phyloP scores from a whole-genome alignment of 352 stramenopile genomes.

The Halophytophthora polymorphica region DNA sequence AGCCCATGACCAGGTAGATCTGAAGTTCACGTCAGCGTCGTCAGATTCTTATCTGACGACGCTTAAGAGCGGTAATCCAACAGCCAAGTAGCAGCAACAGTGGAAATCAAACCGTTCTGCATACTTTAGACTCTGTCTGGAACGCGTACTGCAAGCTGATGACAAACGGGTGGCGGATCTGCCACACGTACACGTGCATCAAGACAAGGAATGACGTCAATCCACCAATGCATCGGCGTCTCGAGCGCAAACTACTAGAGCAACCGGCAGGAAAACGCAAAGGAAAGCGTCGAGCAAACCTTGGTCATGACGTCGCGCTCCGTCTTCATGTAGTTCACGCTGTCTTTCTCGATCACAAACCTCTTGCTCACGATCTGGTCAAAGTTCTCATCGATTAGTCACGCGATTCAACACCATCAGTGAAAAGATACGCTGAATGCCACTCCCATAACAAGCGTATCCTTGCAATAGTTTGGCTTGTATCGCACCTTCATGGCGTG shows the following conservation, averaged over 20 bases:
- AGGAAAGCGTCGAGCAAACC: slow-evolving; percentile 16
- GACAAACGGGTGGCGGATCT: slow-evolving; percentile 82
- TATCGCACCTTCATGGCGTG: slow-evolving; percentile 81
- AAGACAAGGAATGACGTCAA: not conserved
- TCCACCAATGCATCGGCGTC: not conserved
- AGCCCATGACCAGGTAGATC: slow-evolving; percentile 79
- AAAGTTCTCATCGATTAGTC: not conserved
- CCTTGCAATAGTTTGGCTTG: too few species aligned
- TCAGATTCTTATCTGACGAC: slow-evolving; percentile 1
- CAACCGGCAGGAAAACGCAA: not conserved
- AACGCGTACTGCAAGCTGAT: slow-evolving; percentile 78
- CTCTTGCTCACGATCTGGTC: slow-evolving; percentile 83
- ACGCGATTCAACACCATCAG: not conserved
- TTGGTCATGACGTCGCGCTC: slow-evolving; percentile 87
- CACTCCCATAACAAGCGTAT: too few species aligned
- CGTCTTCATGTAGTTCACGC: slow-evolving; percentile 73
- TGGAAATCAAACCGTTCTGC: not conserved
- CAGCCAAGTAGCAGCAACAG: not conserved
- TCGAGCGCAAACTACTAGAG: not conserved
- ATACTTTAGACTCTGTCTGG: slow-evolving; percentile 81
- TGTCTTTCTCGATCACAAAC: slow-evolving; percentile 77
- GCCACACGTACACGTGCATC: slow-evolving; percentile 7
- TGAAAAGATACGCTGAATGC: too few species aligned
- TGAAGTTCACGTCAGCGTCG: slow-evolving; percentile 11
- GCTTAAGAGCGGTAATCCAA: too few species aligned